Evolutionary conservation across 2,329 filamentous ascomycete species (phyloP), one percentile per base, ranked within the genome.

Genomic region (Sclerotinia glacialis): DNA sequence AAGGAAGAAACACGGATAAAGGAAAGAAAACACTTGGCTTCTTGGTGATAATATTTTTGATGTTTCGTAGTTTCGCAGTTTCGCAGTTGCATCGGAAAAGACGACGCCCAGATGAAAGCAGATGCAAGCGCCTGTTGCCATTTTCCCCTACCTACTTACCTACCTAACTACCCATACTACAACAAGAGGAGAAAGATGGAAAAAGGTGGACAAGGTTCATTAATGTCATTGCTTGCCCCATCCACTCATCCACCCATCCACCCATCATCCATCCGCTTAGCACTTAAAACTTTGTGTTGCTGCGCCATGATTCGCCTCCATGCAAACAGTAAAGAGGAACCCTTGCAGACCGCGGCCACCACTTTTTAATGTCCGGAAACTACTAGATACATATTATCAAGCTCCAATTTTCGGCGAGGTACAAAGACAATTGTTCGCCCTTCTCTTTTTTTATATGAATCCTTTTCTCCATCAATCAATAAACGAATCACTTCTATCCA

Each of bases 281-380:
- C 34, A 37, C 16, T 34, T 34, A 34, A 34, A 34, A 34, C 31
- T 34, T 34, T 34, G 31, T 42, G 31, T 34, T 52, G 55, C 64
- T 60, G 64, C 64, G 54, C 54, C 46, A 40, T 40, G 8, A 42
- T 52, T 65, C 26, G 54, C 54, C 64, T 52, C 46, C 63, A 56
- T 23, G 63, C 54, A 65, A 52, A 59, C 63, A 60, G 44, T 26
- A 34, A 26, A 31, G 2, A 9, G 3, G 18, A 23, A 11, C 16
- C 46, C 31, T 26, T 9, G 21, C 4, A 42, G 34, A n/a, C 64
- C 55, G 46, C 14, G 26, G 52, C 44, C 64, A 50, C 47, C 64
- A 61, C 54, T 53, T 54, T 65, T 44, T 53, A 60, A 61, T 60
- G 26, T 60, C 54, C 54, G 64, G 28, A 58, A 53, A 60, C 44